phyloP scores from a whole-genome alignment of 176 grass and related monocot species.

The Oryza coarctata region DNA sequence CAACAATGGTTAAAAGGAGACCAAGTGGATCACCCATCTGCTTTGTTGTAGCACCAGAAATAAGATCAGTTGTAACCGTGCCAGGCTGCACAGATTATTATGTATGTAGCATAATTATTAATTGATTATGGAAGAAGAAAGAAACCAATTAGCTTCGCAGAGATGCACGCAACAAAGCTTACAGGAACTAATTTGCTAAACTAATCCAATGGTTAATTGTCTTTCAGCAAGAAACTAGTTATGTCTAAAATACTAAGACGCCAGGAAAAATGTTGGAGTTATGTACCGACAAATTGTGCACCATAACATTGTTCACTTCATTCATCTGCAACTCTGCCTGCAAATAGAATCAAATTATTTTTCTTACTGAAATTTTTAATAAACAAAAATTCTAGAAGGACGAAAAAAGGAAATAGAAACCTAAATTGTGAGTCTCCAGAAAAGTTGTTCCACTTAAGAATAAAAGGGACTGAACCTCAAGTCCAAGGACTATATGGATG shows the following conservation, averaged over 20 bases:
- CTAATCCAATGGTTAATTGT: not conserved
- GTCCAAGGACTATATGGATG: constrained; percentile 2
- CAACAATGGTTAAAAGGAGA: constrained; percentile 14
- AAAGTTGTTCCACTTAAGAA: not conserved
- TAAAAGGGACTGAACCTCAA: constrained; percentile 12
- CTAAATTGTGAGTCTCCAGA: not conserved
- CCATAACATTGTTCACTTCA: constrained; percentile 97
- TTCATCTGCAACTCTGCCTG: constrained; percentile 99
- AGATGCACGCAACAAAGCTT: constrained; percentile 18
- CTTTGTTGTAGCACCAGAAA: constrained; percentile 97
- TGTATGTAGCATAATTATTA: constrained; percentile 19
- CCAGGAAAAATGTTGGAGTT: not conserved
- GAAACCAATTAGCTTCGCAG: not conserved
- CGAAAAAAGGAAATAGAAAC: not conserved
- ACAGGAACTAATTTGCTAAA: constrained; percentile 30
- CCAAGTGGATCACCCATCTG: constrained; percentile 50
- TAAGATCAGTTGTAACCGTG: constrained; percentile 98
- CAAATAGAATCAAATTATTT: constrained; percentile 38
- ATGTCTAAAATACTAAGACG: constrained; percentile 19
- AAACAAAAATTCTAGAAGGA: constrained; percentile 8
- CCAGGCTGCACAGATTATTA: constrained; percentile 78
- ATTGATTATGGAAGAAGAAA: constrained; percentile 18
- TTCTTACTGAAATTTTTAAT: constrained; percentile 17
- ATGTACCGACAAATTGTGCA: constrained; percentile 92
- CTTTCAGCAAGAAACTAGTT: not conserved